Evolutionary conservation across 768 basidiomycete genomes (phyloP), one percentile per base, ranked within the genome.

Genomic region (Auriculariales sp.): DNA sequence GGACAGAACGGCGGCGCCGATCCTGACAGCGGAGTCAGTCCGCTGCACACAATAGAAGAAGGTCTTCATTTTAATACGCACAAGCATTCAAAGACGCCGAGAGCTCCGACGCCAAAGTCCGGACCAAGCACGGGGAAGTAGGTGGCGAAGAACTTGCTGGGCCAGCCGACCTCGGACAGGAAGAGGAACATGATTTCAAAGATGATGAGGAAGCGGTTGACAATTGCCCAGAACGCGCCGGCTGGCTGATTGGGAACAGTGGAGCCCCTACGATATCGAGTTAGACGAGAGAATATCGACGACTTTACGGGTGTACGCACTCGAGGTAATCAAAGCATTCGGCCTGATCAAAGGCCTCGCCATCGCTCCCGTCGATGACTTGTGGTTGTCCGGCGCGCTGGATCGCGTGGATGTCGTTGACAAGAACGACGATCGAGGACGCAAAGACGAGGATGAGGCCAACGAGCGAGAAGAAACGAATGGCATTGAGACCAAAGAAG

Each of bases 221-320:
- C 68, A 53, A 94, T 79, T 3, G 87, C 85, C 86, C 90, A 95
- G 67, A 95, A 94, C 7, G 78, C 75, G 25, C 91, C 91, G 17
- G 86, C 91, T 28, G 86, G 75, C 62, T 94, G 90, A 64, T 89
- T 88, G 3, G 91, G 91, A 3, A 95, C 88, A 2, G 88, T 88
- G 63, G 81, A 86, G 45, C 63, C 58, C 51, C 77, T 83, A 42
- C 50, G 15, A 29, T 22, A 51, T 52, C 44, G 36, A 32, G 24
- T 19, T 25, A 30, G 4, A 27, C 25, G 10, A 14, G 39, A 42
- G 30, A 12, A 35, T 28, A 22, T 19, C 14, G 36, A 46, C 34
- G 28, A 48, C 42, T 27, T 4, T 39, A 28, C n/a, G 12, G 27
- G 51, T 48, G 50, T 30, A 67, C 79, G 48, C 63, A 87, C 78